Base-by-base conservation (phyloP, 306 rosid species). In the Calophaca sinica region DNA sequence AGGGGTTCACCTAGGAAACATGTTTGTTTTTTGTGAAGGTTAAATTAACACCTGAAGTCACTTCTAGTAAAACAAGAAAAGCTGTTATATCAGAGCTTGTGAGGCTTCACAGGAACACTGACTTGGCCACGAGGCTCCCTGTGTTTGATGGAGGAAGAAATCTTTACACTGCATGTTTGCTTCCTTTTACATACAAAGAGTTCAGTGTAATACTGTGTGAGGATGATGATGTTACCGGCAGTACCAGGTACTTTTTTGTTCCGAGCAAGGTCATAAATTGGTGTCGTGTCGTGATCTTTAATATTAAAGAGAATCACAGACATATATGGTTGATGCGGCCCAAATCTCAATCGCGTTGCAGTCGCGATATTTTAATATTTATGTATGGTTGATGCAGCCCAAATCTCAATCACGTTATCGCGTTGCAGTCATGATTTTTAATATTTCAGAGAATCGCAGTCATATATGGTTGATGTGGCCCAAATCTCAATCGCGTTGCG, bases 131-230 rank as follows among this genome's bases (percentile, higher is more conserved):
- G 48, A 86, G 83, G 67, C 79, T 86, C 3, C 85, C 84, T 33
- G 85, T 77, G 57, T 86, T 62, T 79, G 89, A 85, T 68, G 89
- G 89, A 68, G 78, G 83, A 68, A 79, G 72, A 35, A 85, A 82
- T 50, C 74, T 85, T 49, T 85, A 85, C 79, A 85, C 89, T 46
- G 84, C 89, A 32, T 86, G 83, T 26, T 73, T 76, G 78, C 86
- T 82, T 74, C 89, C 89, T 62, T 82, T 85, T 76, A 63, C 63
- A 13, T 57, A 36, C 76, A 85, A 76, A 76, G 84, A 85, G 59
- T 85, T 85, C 42, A 10, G 28, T 62, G 74, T 77, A 57, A 46
- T 5, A 1, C 50, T 85, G 75, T 72, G 32, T 0, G 52, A 82
- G 42, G 84, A 72, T 6, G 82, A 79, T 33, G 81, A 82, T 60